Evolutionary conservation across 2,329 filamentous ascomycete genomes (phyloP), one percentile per base, ranked within the genome.

Genomic region (Ophiostoma sp.): DNA sequence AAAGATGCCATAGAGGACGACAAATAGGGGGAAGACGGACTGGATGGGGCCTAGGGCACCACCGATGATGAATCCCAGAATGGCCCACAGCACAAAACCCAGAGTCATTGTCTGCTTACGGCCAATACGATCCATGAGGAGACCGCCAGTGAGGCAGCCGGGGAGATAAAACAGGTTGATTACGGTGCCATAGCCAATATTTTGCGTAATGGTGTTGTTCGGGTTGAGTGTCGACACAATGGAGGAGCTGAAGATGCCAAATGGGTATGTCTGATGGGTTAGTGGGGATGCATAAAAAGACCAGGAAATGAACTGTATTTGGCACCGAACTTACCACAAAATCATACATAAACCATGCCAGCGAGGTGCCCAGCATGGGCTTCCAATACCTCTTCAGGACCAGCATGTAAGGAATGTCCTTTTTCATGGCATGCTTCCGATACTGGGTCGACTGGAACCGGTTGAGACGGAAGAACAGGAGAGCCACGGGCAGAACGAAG

Each of bases 321-420:
- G 89, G 31, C 59, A 63, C 59, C 39, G 39, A 63, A 75, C 57
- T 19, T 57, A 89, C 59, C 59, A 63, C 59, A 63, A 63, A 63
- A 77, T 89, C 86, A 77, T 89, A 84, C 33, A 83, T 78, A 77
- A 88, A 88, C 86, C 86, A 88, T 11, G 84, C 82, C 0, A 82
- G 74, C 1, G 85, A 82, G 7, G 83, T 82, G 17, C 87, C 86
- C 3, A 87, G 77, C 59, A 88, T 78, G 0, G 84, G 84, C 3
- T 83, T 81, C 80, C 84, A 87, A 75, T 88, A 86, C 42, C 83
- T 81, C 75, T 82, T 85, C 25, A 86, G 68, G 0, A 83, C 83
- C 8, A 88, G 80, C 77, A 78, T 78, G 77, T 88, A 88, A 0
- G 86, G 86, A 1, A 79, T 78, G 7, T 81, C 78, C 72, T 86